Percentiles rank a stretch among this genome's conserved stretches.
phyloP scores from a whole-genome alignment of 1,139 yeast species.

The Pichia terricola region DNA sequence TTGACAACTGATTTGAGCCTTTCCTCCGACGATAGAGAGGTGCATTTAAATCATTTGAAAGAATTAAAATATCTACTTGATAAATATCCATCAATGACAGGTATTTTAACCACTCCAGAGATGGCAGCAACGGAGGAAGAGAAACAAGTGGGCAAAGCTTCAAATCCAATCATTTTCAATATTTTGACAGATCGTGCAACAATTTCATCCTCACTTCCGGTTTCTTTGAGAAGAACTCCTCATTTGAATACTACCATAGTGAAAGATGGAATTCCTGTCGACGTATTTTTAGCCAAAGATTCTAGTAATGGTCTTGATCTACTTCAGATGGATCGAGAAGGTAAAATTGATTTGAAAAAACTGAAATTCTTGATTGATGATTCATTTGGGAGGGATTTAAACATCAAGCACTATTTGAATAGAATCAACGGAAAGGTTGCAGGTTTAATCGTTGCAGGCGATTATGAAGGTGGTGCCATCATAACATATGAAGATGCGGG shows the following conservation, averaged over 20 bases:
- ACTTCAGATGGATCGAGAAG: slow-evolving; percentile 35
- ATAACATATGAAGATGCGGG: slow-evolving; percentile 46
- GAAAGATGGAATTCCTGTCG: slow-evolving; percentile 67
- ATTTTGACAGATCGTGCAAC: slow-evolving; percentile 84
- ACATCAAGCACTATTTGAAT: slow-evolving; percentile 51
- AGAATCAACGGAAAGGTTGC: slow-evolving; percentile 63
- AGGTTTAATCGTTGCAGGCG: slow-evolving; percentile 76
- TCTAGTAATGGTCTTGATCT: slow-evolving; percentile 30
- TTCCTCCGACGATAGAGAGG: slow-evolving; percentile 33
- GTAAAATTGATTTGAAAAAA: slow-evolving; percentile 45
- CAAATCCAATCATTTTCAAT: slow-evolving; percentile 82
- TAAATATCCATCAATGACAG: slow-evolving; percentile 38
- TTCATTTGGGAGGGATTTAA: slow-evolving; percentile 66
- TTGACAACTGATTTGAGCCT: slow-evolving; percentile 42
- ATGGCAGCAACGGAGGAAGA: slow-evolving; percentile 37
- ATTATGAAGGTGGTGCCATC: slow-evolving; percentile 92
- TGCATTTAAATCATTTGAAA: slow-evolving; percentile 45
- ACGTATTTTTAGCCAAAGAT: slow-evolving; percentile 30
- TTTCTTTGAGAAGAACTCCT: slow-evolving; percentile 56
- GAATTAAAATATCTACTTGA: slow-evolving; percentile 42
- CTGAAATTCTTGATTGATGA: slow-evolving; percentile 59
- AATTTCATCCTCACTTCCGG: slow-evolving; percentile 88
- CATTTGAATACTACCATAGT: slow-evolving; percentile 67
- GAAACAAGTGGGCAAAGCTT: slow-evolving; percentile 57
- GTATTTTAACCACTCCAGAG: slow-evolving; percentile 41